These are phyloP conservation scores for Russula ochroleuca DNA, from an alignment of 768 basidiomycete species.

Conservation along the genomic window DNA sequence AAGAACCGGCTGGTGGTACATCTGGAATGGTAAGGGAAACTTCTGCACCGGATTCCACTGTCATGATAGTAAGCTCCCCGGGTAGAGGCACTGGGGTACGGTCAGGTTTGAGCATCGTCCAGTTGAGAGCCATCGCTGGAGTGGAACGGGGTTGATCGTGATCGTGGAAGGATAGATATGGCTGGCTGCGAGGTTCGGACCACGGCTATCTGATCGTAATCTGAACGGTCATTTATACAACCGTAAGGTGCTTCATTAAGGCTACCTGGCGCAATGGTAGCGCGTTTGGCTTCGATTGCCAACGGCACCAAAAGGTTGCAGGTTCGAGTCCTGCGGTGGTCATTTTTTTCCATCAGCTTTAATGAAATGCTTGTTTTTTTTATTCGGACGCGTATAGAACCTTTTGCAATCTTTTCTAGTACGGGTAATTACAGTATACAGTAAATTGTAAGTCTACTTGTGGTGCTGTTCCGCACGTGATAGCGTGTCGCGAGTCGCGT, in stretches of 20 bases:
- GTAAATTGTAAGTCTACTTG: background rate
- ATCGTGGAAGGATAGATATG: background rate
- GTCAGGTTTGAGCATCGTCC: slow-evolving; percentile 60
- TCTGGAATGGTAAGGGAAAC: slow-evolving; percentile 56
- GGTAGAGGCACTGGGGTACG: slow-evolving; percentile 60
- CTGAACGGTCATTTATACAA: background rate
- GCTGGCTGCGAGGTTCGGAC: background rate
- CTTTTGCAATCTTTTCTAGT: background rate
- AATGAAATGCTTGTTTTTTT: background rate
- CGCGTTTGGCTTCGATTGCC: slow-evolving; percentile 91
- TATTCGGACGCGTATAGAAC: background rate
- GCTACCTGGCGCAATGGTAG: slow-evolving; percentile 86
- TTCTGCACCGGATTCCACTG: slow-evolving; percentile 55
- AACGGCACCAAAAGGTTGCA: slow-evolving; percentile 87
- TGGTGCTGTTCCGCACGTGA: slow-evolving; percentile 13
- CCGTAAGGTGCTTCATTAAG: background rate
- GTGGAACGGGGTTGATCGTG: background rate
- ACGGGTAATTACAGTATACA: background rate
- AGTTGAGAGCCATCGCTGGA: slow-evolving; percentile 60
- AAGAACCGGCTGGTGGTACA: slow-evolving; percentile 40
- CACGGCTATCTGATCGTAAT: background rate
- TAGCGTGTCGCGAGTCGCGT: slow-evolving; percentile 3
- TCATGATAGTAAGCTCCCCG: slow-evolving; percentile 55
- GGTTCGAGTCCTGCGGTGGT: slow-evolving; percentile 92
- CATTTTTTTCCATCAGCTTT: slow-evolving; percentile 10